Percentiles rank a stretch among this genome's conserved stretches.
Evolutionary conservation across 805 yeast species (phyloP).

Genomic region (Blastobotrys attinorum): DNA sequence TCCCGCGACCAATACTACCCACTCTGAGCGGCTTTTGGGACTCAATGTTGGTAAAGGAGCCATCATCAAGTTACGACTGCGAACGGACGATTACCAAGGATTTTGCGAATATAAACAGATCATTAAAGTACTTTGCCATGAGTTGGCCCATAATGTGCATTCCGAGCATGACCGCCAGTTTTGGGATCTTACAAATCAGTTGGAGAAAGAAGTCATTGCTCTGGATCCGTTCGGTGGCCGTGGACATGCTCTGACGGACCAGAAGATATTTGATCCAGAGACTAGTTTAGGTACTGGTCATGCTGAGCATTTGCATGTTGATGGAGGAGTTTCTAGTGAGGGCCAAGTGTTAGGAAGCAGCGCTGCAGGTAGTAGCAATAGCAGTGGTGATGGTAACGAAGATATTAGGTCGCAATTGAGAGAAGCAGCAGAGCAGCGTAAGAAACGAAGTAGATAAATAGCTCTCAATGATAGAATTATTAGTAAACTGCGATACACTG

Average conservation of each 20-base stretch:
- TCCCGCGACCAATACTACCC: slow-evolving; percentile 31
- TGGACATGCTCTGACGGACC: slow-evolving; percentile 17
- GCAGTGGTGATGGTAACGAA: too few relatives aligned
- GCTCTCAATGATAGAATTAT: too few relatives aligned
- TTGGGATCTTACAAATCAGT: slow-evolving; percentile 27
- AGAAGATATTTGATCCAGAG: slow-evolving; percentile 12
- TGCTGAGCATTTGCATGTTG: slow-evolving; percentile 13
- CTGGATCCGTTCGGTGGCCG: slow-evolving; percentile 25
- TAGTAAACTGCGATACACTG: too few relatives aligned
- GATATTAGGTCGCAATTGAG: too few relatives aligned
- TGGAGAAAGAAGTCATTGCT: slow-evolving; percentile 29
- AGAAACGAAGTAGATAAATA: too few relatives aligned
- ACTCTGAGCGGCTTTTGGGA: slow-evolving; percentile 25
- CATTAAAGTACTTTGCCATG: slow-evolving; percentile 31
- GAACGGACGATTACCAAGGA: slow-evolving; percentile 34
- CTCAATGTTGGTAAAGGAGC: slow-evolving; percentile 29
- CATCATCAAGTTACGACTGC: slow-evolving; percentile 29
- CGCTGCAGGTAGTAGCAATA: too few relatives aligned
- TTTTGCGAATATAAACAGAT: slow-evolving; percentile 29
- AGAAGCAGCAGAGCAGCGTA: too few relatives aligned
- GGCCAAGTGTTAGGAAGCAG: not conserved
- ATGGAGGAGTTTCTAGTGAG: slow-evolving; percentile 18
- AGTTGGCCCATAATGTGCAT: slow-evolving; percentile 32
- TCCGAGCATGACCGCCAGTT: slow-evolving; percentile 30
- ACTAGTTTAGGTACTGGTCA: not conserved